phyloP scores from a whole-genome alignment of 495 filamentous ascomycete species.

The Echria macrotheca region DNA sequence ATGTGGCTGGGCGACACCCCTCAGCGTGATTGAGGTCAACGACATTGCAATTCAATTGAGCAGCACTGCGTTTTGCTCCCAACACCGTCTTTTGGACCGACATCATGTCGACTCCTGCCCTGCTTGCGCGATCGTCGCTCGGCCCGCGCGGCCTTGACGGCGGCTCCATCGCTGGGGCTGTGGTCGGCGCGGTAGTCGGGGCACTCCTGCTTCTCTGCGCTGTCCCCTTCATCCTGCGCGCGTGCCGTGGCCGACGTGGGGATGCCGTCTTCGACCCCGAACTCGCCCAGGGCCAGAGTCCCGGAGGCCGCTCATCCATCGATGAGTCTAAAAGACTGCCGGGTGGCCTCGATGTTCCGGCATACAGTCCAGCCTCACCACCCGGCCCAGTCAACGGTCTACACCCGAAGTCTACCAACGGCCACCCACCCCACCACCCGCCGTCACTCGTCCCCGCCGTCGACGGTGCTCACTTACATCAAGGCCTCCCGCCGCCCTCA shows the following conservation, averaged over 20 bases:
- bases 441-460: constrained; percentile 12
- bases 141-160: constrained; percentile 26
- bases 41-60: constrained; percentile 7
- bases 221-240: constrained; percentile 30
- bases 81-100: not conserved
- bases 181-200: constrained; percentile 30
- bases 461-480: constrained; percentile 15
- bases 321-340: constrained; percentile 23
- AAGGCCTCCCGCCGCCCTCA: constrained; percentile 26
- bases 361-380: constrained; percentile 4
- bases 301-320: constrained; percentile 28
- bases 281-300: constrained; percentile 28
- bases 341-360: constrained; percentile 11
- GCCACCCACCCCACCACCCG: constrained; percentile 13
- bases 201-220: constrained; percentile 28
- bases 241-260: constrained; percentile 21
- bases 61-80: not conserved
- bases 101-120: constrained; percentile 1
- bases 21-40: constrained; percentile 1
- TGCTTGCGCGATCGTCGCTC: constrained; percentile 22
- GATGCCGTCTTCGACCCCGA: constrained; percentile 24
- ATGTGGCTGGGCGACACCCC: constrained; percentile 1
- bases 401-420: constrained; percentile 9
- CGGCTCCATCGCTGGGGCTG: constrained; percentile 32
- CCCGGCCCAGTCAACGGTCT: constrained; percentile 8